Base-by-base conservation (phyloP, 345 rosid genomes). In the Toxicodendron radicans region DNA sequence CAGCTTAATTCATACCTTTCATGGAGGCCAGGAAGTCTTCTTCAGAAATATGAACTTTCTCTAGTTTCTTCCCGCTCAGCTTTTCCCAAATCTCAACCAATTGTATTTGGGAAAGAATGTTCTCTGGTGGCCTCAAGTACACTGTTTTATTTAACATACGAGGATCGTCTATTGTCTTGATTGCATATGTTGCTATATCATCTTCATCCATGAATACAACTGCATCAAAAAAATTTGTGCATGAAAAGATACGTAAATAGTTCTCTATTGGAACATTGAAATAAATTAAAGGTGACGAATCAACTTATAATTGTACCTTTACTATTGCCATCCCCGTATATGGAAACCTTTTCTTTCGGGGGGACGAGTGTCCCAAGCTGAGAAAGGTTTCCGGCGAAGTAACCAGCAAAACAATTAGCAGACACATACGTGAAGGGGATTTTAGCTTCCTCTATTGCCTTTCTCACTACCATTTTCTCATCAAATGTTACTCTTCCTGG, bases 401-500 rank as follows among this genome's bases (percentile, higher is more conserved):
- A 95, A 9, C 91, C 99, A 2, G 82, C 96, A 20, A 88, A 95
- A 77, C 98, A 92, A 79, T 87, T 90, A 8, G 93, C 93, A 0
- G 88, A 79, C 1, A 92, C 81, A 4, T 91, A 95, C 43, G 98
- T 92, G 79, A 80, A 79, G 2, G 98, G 97, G 64, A 95, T 92
- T 21, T 84, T 76, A n/a, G 93, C 93, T 2, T 80, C 90, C 18
- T 92, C 92, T 33, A 92, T 91, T 2, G 93, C 99, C 17, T 62
- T 85, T 64, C 98, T 89, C 23, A 92, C 93, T 10, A 17, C 66
- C 97, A 92, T 89, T 79, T 95, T 95, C 63, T 92, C 84, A 59
- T 92, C 99, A 43, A 95, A 92, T 0, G 95, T 71, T 58, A 81
- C 94, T 72, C 89, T 86, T 66, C 98, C 97, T 0, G 99, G 99